Percentiles rank a stretch among this genome's conserved stretches.
Evolutionary conservation across 495 filamentous ascomycete genomes (phyloP).

Genomic region (Podospora comata): DNA sequence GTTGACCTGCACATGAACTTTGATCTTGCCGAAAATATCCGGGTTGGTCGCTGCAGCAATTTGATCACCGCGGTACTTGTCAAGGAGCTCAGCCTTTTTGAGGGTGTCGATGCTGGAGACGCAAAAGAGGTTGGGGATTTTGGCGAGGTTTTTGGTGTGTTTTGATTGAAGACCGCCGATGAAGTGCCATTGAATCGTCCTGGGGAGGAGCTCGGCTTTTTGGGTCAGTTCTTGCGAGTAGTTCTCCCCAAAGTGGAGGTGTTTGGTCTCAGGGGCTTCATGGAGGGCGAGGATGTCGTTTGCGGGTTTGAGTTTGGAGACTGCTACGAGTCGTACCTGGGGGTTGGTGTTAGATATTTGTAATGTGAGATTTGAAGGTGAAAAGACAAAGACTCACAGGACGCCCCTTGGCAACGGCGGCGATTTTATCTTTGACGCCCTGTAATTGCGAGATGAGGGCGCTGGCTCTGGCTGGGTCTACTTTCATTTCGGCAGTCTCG

Average conservation of each 20-base stretch:
- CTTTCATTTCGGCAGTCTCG: constrained; percentile 46
- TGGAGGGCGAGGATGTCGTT: constrained; percentile 84
- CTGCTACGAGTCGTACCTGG: constrained; percentile 81
- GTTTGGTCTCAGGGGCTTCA: constrained; percentile 49
- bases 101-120: constrained; percentile 83
- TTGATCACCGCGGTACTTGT: constrained; percentile 68
- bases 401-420: constrained; percentile 44
- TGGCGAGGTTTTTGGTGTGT: constrained; percentile 68
- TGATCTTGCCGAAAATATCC: constrained; percentile 41
- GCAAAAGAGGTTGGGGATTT: constrained; percentile 86
- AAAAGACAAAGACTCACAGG: constrained; percentile 34
- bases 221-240: constrained; percentile 89
- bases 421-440: constrained; percentile 44
- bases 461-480: constrained; percentile 50
- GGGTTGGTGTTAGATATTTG: neutral
- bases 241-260: constrained; percentile 93
- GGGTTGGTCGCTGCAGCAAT: constrained; percentile 20
- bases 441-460: constrained; percentile 47
- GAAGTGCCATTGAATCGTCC: constrained; percentile 87
- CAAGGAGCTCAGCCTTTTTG: constrained; percentile 80
- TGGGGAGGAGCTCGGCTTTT: constrained; percentile 76
- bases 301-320: constrained; percentile 90
- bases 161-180: constrained; percentile 79
- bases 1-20: constrained; percentile 90
- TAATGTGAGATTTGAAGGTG: neutral